phyloP scores from a whole-genome alignment of 805 yeast species.

The Starmerella geochares region DNA sequence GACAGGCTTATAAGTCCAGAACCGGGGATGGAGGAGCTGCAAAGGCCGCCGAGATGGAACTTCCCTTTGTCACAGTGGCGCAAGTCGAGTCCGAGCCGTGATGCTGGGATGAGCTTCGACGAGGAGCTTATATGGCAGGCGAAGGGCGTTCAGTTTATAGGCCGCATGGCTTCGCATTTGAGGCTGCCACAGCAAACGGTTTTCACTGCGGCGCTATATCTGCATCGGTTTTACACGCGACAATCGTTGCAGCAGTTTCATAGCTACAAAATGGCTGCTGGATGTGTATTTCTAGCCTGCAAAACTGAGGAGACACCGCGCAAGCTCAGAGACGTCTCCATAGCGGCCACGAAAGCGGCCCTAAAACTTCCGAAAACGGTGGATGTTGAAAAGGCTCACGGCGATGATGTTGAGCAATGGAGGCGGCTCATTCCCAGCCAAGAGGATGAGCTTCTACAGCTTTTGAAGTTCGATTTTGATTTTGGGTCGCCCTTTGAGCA shows the following conservation, averaged over 20 bases:
- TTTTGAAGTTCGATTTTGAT: conserved; percentile 41
- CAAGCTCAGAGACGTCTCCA: conserved; percentile 40
- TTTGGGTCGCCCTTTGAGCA: conserved; percentile 34
- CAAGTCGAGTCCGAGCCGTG: conserved; percentile 25
- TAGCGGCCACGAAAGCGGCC: conserved; percentile 42
- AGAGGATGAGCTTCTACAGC: conserved; percentile 40
- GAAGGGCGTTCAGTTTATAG: conserved; percentile 42
- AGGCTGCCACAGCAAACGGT: conserved; percentile 41
- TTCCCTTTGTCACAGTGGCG: conserved; percentile 23
- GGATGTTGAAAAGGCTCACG: conserved; percentile 33
- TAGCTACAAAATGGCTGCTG: conserved; percentile 43
- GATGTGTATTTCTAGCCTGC: conserved; percentile 43
- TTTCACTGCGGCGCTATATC: conserved; percentile 39
- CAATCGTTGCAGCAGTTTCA: conserved; percentile 37
- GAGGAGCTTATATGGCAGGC: conserved; percentile 38
- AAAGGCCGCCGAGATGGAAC: conserved; percentile 25
- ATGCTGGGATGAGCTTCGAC: conserved; percentile 31
- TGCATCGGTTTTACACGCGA: conserved; percentile 47
- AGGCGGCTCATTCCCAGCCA: conserved; percentile 38
- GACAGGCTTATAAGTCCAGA: background rate
- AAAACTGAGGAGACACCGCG: conserved; percentile 47
- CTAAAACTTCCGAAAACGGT: conserved; percentile 32
- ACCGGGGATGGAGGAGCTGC: conserved; percentile 23
- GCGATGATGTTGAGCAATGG: conserved; percentile 45
- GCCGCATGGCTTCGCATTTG: conserved; percentile 37